Percentiles rank a stretch among this genome's conserved stretches.
phyloP scores from a whole-genome alignment of 176 grass and related monocot species.

The Rhipidocladum racemiflorum region DNA sequence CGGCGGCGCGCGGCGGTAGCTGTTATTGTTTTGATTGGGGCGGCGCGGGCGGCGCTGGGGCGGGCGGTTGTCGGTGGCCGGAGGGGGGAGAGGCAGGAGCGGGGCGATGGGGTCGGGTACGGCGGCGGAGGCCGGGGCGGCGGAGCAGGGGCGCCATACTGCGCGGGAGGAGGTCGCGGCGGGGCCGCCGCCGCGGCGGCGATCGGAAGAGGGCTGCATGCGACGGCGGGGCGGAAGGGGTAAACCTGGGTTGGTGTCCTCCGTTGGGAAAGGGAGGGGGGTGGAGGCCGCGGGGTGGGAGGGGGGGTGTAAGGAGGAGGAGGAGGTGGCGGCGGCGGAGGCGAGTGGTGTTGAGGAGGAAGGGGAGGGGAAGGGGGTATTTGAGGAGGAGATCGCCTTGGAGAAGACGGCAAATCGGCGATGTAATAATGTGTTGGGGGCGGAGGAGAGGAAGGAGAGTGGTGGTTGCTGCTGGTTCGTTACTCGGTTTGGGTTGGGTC shows the following conservation, averaged over 20 bases:
- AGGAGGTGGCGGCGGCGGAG: background rate
- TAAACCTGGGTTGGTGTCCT: slow-evolving; percentile 2
- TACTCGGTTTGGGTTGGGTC: background rate
- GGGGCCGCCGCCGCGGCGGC: slow-evolving; percentile 27
- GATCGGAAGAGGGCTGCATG: slow-evolving; percentile 38
- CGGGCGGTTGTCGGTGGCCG: background rate
- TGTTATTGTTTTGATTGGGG: slow-evolving; percentile 2
- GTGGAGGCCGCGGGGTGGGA: background rate
- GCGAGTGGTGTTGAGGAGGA: background rate
- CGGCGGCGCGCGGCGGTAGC: background rate
- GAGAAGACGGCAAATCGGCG: slow-evolving; percentile 47
- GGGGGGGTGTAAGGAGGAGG: no score
- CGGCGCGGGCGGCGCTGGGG: background rate
- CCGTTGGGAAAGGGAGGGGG: background rate
- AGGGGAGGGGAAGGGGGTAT: slow-evolving; percentile 20
- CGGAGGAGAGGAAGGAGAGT: background rate
- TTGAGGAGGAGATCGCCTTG: slow-evolving; percentile 49
- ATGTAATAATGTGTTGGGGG: no score
- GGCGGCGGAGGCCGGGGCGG: background rate
- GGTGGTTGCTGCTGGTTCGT: no score
- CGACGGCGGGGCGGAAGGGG: slow-evolving; percentile 11
- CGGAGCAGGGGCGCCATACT: slow-evolving; percentile 57
- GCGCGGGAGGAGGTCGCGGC: slow-evolving; percentile 12
- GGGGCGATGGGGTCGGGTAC: slow-evolving; percentile 17
- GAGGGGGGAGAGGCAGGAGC: slow-evolving; percentile 12